Evolutionary conservation across 257 asterid species (phyloP), one percentile per base, ranked within the genome.

Genomic region (Solanum clarkiae): DNA sequence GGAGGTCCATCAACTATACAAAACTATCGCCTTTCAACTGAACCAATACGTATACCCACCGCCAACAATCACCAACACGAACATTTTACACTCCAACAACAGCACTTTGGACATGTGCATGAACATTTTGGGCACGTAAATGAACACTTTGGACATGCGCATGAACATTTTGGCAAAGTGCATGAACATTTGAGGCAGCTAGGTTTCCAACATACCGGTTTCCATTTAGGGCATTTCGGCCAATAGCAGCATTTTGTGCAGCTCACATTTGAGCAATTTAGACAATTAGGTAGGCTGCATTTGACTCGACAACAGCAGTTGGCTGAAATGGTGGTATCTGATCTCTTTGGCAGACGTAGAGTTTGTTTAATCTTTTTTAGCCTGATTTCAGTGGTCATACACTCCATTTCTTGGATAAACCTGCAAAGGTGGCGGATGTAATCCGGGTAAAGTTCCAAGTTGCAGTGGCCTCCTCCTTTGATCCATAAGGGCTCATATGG

Each of bases 391-490:
- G 99, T 97, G 16, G 95, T 97, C 90, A 93, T 89, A 85, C 88
- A 91, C 92, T 97, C 99, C 98, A 97, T 94, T 87, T 97, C 98
- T 86, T 93, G 94, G 60, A 97, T 75, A 83, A 97, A 97, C 87
- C 88, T 90, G 89, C 92, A 92, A 24, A 97, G 98, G 86, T 95
- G 99, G 53, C 95, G 94, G 65, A 97, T 90, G 90, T 97, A 97
- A 84, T 97, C 99, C 0, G 99, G 98, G 84, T 95, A 97, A 9
- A 97, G 98, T 92, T 97, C 99, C 88, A 97, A 89, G 92, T 97
- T 97, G 97, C 99, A 97, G 86, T 97, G 99, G 3, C 99, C 99
- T 1, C 99, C 99, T 24, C 99, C 99, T 90, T 94, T 94, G 62
- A 97, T 95, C 99, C 99, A 97, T 83, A 97, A 88, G 63, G 99